Evolutionary conservation across 495 filamentous ascomycete genomes (phyloP), one percentile per base, ranked within the genome.

Genomic region (Penicillium argentinense): DNA sequence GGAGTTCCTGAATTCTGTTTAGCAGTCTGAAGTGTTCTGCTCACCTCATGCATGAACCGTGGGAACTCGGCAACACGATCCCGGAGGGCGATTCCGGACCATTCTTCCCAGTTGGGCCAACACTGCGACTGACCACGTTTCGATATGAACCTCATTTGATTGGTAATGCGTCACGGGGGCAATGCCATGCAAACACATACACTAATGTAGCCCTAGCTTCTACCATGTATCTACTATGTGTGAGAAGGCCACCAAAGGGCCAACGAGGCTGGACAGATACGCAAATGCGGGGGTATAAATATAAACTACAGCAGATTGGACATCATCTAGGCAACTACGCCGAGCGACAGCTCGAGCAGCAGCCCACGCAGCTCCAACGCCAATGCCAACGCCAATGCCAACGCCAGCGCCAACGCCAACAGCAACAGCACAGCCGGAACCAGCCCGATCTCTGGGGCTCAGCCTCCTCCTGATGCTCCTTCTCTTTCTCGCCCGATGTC

Each of bases 311-410:
- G 14, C 22, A n/a, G n/a, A n/a, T n/a, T n/a, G n/a, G n/a, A n/a
- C n/a, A n/a, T n/a, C n/a, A n/a, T n/a, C n/a, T n/a, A n/a, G n/a
- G n/a, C n/a, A n/a, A n/a, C n/a, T n/a, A n/a, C n/a, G n/a, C n/a
- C n/a, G n/a, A n/a, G n/a, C n/a, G n/a, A n/a, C n/a, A n/a, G n/a
- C n/a, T n/a, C n/a, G 25, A 28, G 25, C 25, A 41, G 30, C 47
- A 49, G 13, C 18, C 17, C 33, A 36, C 36, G 33, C 54, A 57
- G 39, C 41, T 54, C 17, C 54, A n/a, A 4, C 39, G 46, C 24
- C 42, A 46, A 21, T 47, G 8, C 2, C 49, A 36, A 42, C 32
- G 41, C 24, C 42, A 46, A 21, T 47, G 8, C 2, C 49, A 36
- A 42, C 32, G 41, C 24, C 42, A 46, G 26, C 47, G 8, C 2